These are phyloP conservation scores for Eimeria sp. DNA, from an alignment of 169 alveolate genomes.

Conservation along the genomic window DNA sequence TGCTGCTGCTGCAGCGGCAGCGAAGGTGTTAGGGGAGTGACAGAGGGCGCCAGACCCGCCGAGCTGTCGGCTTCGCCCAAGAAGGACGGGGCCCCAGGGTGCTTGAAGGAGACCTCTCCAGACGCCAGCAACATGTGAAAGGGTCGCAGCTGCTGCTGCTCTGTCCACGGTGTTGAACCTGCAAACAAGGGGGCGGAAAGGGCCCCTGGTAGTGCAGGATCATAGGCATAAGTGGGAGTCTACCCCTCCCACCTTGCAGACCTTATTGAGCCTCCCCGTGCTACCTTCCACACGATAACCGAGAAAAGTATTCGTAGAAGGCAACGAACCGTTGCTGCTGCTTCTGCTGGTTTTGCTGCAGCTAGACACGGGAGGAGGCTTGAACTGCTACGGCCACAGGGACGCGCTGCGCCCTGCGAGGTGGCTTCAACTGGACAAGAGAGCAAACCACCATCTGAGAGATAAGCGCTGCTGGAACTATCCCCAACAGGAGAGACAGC, in stretches of 20 bases:
- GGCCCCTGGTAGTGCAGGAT: conserved; percentile 58
- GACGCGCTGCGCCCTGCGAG: conserved; percentile 25
- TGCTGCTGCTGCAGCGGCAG: conserved; percentile 51
- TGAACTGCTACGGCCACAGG: neutral
- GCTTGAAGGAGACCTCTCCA: conserved; percentile 29
- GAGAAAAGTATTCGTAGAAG: neutral
- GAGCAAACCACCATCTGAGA: conserved; percentile 8
- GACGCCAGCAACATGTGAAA: conserved; percentile 65
- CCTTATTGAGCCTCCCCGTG: conserved; percentile 5
- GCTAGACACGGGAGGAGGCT: conserved; percentile 32
- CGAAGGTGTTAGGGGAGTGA: conserved; percentile 19
- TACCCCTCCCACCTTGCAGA: conserved; percentile 9
- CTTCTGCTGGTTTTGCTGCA: neutral
- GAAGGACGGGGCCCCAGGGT: conserved; percentile 47
- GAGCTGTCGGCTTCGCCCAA: conserved; percentile 45
- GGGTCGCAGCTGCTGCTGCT: conserved; percentile 5
- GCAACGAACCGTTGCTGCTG: conserved; percentile 8
- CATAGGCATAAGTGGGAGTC: conserved; percentile 32
- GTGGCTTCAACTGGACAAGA: conserved; percentile 2
- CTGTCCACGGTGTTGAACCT: neutral
- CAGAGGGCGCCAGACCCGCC: neutral
- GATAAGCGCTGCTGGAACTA: neutral
- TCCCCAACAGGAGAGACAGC: conserved; percentile 23
- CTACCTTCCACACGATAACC: neutral
- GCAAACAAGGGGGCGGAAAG: conserved; percentile 36